These are phyloP conservation scores for Mimosa pudica DNA, from an alignment of 306 rosid genomes.

Conservation along the genomic window DNA sequence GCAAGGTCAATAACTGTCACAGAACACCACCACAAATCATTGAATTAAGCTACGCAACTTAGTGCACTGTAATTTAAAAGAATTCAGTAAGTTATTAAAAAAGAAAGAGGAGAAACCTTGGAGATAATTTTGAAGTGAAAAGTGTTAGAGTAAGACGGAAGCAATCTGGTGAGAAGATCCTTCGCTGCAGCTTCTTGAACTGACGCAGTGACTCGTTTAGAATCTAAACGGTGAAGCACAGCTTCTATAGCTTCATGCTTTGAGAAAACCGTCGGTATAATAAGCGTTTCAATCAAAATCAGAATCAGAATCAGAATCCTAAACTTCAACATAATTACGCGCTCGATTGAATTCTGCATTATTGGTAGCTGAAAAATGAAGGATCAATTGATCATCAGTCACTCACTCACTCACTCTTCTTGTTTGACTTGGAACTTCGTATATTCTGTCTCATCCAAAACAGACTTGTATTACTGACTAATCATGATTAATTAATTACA, in stretches of 20 bases:
- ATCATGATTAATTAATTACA: background rate
- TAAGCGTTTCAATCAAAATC: conserved; percentile 41
- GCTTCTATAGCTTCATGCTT: conserved; percentile 56
- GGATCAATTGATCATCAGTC: background rate
- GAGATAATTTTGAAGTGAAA: conserved; percentile 69
- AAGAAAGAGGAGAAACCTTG: conserved; percentile 46
- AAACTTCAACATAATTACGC: conserved; percentile 50
- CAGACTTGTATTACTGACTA: background rate
- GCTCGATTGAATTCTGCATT: background rate
- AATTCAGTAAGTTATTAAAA: background rate
- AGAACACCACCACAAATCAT: background rate
- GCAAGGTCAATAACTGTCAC: conserved; percentile 15
- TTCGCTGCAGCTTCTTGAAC: conserved; percentile 79
- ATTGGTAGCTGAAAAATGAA: background rate
- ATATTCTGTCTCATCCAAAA: background rate
- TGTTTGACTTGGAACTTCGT: background rate
- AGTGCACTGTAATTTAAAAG: background rate
- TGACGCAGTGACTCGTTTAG: conserved; percentile 60
- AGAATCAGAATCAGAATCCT: conserved; percentile 43
- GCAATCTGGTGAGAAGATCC: conserved; percentile 63
- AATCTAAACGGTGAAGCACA: conserved; percentile 67
- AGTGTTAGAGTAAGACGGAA: conserved; percentile 68
- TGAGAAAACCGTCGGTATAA: conserved; percentile 44
- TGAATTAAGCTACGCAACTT: conserved; percentile 21
- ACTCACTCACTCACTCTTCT: background rate